Evolutionary conservation across 108 stramenopile species (phyloP), one percentile per base, ranked within the genome.

Genomic region (Mediolabrus comicus): DNA sequence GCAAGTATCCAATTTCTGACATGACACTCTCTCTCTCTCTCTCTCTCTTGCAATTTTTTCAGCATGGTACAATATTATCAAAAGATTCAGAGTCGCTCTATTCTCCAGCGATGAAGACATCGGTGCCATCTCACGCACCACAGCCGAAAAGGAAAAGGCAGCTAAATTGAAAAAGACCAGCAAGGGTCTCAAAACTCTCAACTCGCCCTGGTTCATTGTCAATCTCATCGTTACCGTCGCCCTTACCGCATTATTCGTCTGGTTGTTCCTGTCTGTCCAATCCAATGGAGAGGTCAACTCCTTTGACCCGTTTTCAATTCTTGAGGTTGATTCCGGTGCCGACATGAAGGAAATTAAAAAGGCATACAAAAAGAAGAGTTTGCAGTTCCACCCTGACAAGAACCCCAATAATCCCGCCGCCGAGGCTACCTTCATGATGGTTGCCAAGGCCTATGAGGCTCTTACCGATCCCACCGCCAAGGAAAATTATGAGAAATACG

Each of bases 401-500:
- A 95, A 96, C 69, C 94, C 93, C 58, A 93, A 92, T 38, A 90
- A 96, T 69, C 90, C 92, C 13, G 77, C 72, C 9, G 93, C 95
- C 0, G 93, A 94, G 77, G 97, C 94, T 10, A 95, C 88, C 62
- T 98, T 98, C 79, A 95, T 96, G 91, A 94, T 96, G 87, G 91
- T 98, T 13, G 87, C 92, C 55, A 96, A 96, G 76, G 98, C 98
- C 39, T 97, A 97, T 83, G 95, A 97, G 76, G 84, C 95, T 19
- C 79, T 98, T n/a, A 94, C 95, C 3, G 93, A 98, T 59, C 87
- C 86, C 26, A 83, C 76, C 11, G 91, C 95, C 35, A 81, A 88
- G 62, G 90, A 92, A 65, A 92, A 97, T 56, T 99, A 87, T 69
- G 97, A 98, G 82, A 91, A 97, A 75, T 97, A 94, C 74, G 99